Evolutionary conservation across 371 early-diverging fungal genomes (phyloP), one percentile per base, ranked within the genome.

Genomic region (Mucor sp.): DNA sequence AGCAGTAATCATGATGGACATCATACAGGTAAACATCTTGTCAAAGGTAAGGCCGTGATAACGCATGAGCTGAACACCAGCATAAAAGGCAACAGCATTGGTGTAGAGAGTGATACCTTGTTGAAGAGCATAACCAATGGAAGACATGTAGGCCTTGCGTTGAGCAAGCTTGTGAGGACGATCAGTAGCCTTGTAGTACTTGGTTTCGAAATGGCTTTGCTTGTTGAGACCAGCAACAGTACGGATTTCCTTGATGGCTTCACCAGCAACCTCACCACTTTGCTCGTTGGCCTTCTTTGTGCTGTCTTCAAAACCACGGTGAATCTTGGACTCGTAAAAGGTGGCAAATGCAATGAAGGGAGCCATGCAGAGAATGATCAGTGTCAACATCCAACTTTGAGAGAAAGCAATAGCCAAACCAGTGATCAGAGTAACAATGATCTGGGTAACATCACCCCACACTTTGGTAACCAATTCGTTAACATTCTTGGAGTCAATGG

Each of bases 141-240:
- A 81, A 25, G 89, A 81, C 27, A 81, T 41, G 17, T 70, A 75
- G 61, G 89, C 90, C 67, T 85, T 86, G 50, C 78, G 79, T 44
- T 86, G 65, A 19, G 91, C 91, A 23, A 80, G 74, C 6, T 73
- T 69, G 65, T 94, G 90, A 15, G 95, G 95, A 32, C 71, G 83
- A 14, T 78, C 74, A 48, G 91, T 86, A 58, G 87, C 86, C 9
- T 75, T 66, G n/a, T 63, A 62, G 64, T 91, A 95, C 56, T 81
- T 71, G 17, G 60, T 58, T 72, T 88, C 86, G 64, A 95, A 92
- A 30, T 80, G 74, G 21, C 58, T 39, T 71, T 98, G 95, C 67
- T 92, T 90, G 30, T 90, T 92, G n/a, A 97, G 80, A 4, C 91
- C 79, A 39, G 89, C 87, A 21, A 97, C 95, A 3, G 97, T 97